Conservation (phyloP, 2,329 filamentous ascomycete genomes). For the Aspergillus jensenii region DNA sequence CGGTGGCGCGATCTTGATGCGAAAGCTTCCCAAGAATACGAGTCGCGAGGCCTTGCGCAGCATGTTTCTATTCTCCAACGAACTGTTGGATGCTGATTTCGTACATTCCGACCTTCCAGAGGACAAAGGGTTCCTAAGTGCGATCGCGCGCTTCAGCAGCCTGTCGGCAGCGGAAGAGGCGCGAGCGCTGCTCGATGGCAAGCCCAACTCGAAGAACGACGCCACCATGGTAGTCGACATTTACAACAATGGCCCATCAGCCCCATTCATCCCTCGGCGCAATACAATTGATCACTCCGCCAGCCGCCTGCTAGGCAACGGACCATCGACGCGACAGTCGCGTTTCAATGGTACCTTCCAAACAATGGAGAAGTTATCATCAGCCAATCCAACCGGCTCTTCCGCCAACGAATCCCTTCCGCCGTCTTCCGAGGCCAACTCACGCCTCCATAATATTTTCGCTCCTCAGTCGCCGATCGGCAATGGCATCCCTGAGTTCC, state of each 20-base stretch:
- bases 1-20: constrained; percentile 53
- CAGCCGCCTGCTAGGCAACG: constrained; percentile 38
- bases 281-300: constrained; percentile 55
- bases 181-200: constrained; percentile 59
- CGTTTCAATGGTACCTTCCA: constrained; percentile 64
- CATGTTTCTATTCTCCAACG: constrained; percentile 66
- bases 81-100: constrained; percentile 60
- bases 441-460: constrained; percentile 57
- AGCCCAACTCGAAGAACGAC: constrained; percentile 61
- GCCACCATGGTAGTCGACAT: constrained; percentile 59
- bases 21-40: constrained; percentile 59
- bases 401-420: constrained; percentile 54
- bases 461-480: constrained; percentile 61
- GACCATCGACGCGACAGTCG: constrained; percentile 52
- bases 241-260: constrained; percentile 42
- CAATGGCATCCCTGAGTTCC: constrained; percentile 53
- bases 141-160: constrained; percentile 60
- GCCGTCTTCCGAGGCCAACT: constrained; percentile 47
- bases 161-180: constrained; percentile 60
- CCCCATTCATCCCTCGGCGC: constrained; percentile 42
- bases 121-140: constrained; percentile 57
- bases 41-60: constrained; percentile 59
- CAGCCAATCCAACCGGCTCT: constrained; percentile 45
- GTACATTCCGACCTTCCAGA: constrained; percentile 55
- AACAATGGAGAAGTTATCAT: constrained; percentile 57